These are phyloP conservation scores for Cyberlindnera japonica DNA, from an alignment of 805 yeast species.

Conservation along the genomic window DNA sequence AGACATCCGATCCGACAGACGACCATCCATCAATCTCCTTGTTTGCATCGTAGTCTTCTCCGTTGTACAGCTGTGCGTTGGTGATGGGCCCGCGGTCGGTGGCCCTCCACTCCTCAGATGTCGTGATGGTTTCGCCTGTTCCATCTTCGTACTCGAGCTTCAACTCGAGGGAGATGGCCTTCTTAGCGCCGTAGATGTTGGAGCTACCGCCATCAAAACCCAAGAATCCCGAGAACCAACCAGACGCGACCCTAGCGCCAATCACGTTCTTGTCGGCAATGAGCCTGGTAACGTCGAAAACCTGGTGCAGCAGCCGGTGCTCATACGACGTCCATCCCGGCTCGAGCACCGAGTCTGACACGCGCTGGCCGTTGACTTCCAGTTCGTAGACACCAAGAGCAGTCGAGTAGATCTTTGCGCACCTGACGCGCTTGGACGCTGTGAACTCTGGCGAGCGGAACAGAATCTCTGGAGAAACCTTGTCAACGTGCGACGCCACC, in stretches of 20 bases:
- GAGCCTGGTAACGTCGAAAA: slow-evolving; percentile 12
- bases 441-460: slow-evolving; percentile 15
- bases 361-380: slow-evolving; percentile 14
- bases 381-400: slow-evolving; percentile 19
- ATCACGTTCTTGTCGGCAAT: slow-evolving; percentile 10
- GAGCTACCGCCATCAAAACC: slow-evolving; percentile 19
- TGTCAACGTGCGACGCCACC: slow-evolving; percentile 7
- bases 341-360: slow-evolving; percentile 11
- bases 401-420: slow-evolving; percentile 14
- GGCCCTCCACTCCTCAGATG: slow-evolving; percentile 14
- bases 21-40: slow-evolving; percentile 16
- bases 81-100: slow-evolving; percentile 13
- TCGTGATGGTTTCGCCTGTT: slow-evolving; percentile 8
- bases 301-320: slow-evolving; percentile 19
- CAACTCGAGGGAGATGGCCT: slow-evolving; percentile 14
- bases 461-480: slow-evolving; percentile 14
- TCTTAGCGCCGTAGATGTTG: slow-evolving; percentile 15
- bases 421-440: slow-evolving; percentile 4
- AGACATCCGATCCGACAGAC: background rate
- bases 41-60: slow-evolving; percentile 17
- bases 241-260: slow-evolving; percentile 18
- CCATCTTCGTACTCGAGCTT: slow-evolving; percentile 14
- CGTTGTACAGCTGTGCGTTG: slow-evolving; percentile 17
- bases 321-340: slow-evolving; percentile 21
- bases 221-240: slow-evolving; percentile 19